phyloP scores from a whole-genome alignment of 805 yeast genomes.

The Candida rishiriensis region DNA sequence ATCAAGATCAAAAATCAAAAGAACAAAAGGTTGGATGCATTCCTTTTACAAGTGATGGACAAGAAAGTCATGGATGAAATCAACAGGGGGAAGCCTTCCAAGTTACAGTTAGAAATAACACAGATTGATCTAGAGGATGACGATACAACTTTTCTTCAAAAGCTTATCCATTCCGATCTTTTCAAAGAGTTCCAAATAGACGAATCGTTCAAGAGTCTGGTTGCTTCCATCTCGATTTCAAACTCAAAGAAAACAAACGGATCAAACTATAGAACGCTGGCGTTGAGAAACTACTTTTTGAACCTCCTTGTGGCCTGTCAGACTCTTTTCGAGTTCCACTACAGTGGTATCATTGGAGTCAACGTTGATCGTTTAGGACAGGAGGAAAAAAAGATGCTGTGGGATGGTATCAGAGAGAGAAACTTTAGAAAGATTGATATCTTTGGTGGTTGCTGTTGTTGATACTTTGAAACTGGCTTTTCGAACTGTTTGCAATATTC shows the following conservation, averaged over 20 bases:
- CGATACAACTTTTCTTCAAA: neutral
- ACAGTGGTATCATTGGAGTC: slow-evolving; percentile 24
- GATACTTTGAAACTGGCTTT: neutral
- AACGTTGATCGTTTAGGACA: slow-evolving; percentile 30
- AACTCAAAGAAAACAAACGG: slow-evolving; percentile 40
- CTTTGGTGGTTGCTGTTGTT: slow-evolving; percentile 11
- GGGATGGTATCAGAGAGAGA: slow-evolving; percentile 49
- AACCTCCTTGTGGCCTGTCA: slow-evolving; percentile 53
- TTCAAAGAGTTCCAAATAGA: slow-evolving; percentile 21
- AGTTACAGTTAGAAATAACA: neutral
- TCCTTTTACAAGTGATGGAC: slow-evolving; percentile 11
- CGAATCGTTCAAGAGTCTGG: slow-evolving; percentile 37
- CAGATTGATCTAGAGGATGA: neutral
- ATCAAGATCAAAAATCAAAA: slow-evolving; percentile 13
- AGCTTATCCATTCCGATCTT: neutral
- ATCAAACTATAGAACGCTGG: slow-evolving; percentile 35
- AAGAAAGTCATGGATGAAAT: neutral
- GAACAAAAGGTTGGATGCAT: slow-evolving; percentile 10
- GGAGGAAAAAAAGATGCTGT: slow-evolving; percentile 39
- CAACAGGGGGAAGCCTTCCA: neutral
- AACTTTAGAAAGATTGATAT: slow-evolving; percentile 43
- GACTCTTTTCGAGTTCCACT: slow-evolving; percentile 46
- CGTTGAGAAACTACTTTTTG: slow-evolving; percentile 45
- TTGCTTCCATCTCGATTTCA: slow-evolving; percentile 46
- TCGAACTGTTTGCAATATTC: neutral